Base-by-base conservation (phyloP, 129 eudicot genomes). In the Kitagawia praeruptora region DNA sequence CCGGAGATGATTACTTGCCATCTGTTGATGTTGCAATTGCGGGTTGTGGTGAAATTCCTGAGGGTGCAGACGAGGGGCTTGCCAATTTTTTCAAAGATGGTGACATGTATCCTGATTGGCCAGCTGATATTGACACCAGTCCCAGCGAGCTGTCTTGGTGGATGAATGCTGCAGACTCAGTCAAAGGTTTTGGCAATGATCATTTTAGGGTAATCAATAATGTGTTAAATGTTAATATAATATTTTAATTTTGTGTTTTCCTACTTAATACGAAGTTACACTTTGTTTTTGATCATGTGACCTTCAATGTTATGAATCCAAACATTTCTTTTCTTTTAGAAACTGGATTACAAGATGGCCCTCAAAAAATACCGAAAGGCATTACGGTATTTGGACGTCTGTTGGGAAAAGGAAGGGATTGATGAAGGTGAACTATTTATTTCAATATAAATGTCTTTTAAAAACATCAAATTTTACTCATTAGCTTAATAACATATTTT, bases 371-470 rank as follows among this genome's bases (percentile, higher is more conserved):
- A 95, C 75, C 86, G 94, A 31, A 95, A 95, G 82, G 98, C 98
- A n/a, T 85, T 95, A 78, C 94, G 96, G 25, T 95, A 92, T 85
- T 81, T 95, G 90, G 98, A 95, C 78, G 83, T 84, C 42, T 92
- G 97, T 78, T 95, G 98, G 98, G 97, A 95, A 80, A 95, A 92
- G 84, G 97, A 92, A 75, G 98, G 94, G 70, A 83, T 95, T 81
- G 98, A 95, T 86, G 96, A 95, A 87, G 98, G 98, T 95, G 21
- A 53, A 75, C 37, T 18, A 66, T 56, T 13, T 70, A 44, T 56
- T 80, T 70, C 37, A 76, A 51, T 76, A 12, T 9, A 41, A 53
- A 44, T 69, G 15, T 81, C 31, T 12, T 7, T 39, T 70, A 8
- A 47, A 67, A 14, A 66, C 42, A 31, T 61, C 16, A 25, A 3